Evolutionary conservation across 805 yeast species (phyloP).

Genomic region (Ogataea allantospora): DNA sequence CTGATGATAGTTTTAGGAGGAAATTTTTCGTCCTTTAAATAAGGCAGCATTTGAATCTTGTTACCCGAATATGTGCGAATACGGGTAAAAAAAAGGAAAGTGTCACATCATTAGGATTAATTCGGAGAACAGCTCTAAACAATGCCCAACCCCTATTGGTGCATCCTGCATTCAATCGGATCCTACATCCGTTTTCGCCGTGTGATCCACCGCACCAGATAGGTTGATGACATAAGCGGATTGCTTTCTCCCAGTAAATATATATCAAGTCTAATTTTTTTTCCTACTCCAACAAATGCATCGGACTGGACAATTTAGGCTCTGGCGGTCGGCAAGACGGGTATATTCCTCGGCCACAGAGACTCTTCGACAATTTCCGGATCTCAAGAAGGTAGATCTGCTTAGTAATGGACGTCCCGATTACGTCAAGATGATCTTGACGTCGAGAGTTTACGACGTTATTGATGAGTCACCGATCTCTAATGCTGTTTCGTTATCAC

Average conservation of each 20-base stretch:
- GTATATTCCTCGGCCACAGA: conserved; percentile 4
- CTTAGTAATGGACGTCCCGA: conserved; percentile 75
- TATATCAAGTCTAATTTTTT: no score
- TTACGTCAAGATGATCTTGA: conserved; percentile 83
- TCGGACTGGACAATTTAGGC: conserved; percentile 1
- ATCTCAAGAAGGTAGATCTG: conserved; percentile 49
- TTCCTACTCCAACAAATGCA: background rate
- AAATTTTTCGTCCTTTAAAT: background rate
- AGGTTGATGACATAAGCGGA: no score
- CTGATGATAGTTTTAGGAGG: background rate
- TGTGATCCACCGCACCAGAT: no score
- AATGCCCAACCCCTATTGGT: no score
- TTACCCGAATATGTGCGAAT: no score
- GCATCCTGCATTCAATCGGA: no score
- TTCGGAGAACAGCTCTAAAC: no score
- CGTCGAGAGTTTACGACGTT: conserved; percentile 93
- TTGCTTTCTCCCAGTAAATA: no score
- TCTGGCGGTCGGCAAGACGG: background rate
- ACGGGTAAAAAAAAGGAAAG: no score
- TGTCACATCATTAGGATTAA: no score
- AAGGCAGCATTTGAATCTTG: no score
- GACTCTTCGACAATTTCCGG: conserved; percentile 41
- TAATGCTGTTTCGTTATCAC: conserved; percentile 70
- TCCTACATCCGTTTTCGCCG: no score
- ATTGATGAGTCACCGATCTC: conserved; percentile 87